Conservation (phyloP, 352 stramenopile species). For the Globisporangium nodosum region DNA sequence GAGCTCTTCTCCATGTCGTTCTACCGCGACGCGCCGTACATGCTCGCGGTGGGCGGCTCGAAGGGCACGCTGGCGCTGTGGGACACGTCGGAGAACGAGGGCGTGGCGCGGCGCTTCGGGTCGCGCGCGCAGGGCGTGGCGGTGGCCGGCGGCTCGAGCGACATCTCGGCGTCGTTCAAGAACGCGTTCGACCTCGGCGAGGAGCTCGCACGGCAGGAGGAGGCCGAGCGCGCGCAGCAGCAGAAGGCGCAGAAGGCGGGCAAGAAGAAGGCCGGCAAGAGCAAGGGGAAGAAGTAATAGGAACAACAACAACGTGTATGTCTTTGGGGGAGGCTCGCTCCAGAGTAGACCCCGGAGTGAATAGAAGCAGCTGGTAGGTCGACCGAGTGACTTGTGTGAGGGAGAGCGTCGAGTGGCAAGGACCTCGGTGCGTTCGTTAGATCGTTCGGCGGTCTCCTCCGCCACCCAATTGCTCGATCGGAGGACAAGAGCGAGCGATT, state of each 20-base stretch:
- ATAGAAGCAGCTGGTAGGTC: no score
- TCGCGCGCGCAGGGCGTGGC: constrained; percentile 50
- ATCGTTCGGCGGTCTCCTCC: no score
- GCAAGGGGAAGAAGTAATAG: constrained; percentile 36
- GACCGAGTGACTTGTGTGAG: no score
- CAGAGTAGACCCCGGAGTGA: no score
- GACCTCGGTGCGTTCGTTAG: no score
- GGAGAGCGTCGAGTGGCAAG: no score
- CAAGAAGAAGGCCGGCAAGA: constrained; percentile 50
- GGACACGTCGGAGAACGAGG: constrained; percentile 87
- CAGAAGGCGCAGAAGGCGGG: constrained; percentile 21
- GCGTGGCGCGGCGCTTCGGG: constrained; percentile 77
- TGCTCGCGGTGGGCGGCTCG: constrained; percentile 87
- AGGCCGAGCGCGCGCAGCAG: constrained; percentile 31
- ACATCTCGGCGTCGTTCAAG: constrained; percentile 71
- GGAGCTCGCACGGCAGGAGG: constrained; percentile 68
- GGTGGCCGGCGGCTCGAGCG: constrained; percentile 17
- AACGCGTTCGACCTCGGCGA: constrained; percentile 72
- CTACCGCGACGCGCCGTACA: constrained; percentile 84
- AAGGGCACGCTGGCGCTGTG: constrained; percentile 87
- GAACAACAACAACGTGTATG: background rate
- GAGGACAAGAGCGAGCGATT: no score
- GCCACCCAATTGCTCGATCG: no score
- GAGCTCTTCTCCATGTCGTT: constrained; percentile 90
- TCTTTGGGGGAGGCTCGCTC: background rate